Evolutionary conservation across 148 eudicot genomes (phyloP), one percentile per base, ranked within the genome.

Genomic region (Persicaria maculosa): DNA sequence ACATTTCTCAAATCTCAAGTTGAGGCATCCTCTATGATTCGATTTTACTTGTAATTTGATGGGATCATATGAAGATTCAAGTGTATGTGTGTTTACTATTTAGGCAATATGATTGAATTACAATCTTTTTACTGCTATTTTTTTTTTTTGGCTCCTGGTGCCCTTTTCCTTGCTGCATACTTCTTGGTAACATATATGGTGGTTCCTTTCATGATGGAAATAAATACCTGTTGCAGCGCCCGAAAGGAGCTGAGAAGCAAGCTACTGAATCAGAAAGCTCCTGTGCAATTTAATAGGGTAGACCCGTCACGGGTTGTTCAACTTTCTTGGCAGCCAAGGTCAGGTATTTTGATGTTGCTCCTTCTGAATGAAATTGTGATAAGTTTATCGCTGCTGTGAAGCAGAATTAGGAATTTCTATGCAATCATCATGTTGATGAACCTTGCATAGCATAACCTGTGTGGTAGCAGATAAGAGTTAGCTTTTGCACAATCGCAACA

Each of bases 291-390:
- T 45, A 75, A 72, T 78, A 83, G 86, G 72, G 40, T 90, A 70
- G 81, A 93, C 80, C 97, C 97, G 16, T 85, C 93, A 75, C 85
- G 75, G 75, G 93, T 90, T 77, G 76, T 81, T 70, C 89, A 88
- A 71, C 82, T 91, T 48, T 89, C 97, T 54, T 87, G 95, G 97
- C 86, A 74, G 80, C 98, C 98, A 91, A 94, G 98, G 98, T 94
- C 90, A 89, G 91, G 95, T 91, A 85, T 78, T 84, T 86, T 65
- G 17, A 65, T 31, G 70, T 65, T 65, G 47, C 36, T 40, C 70
- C 45, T 65, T 65, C 70, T 40, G 46, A 40, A 65, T 40, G 46
- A 65, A 14, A 36, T 40, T 6, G 1, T 65, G 70, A 65, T 8
- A 65, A 36, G 46, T 65, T 40, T 65, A 15, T 65, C 46, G 6